A percentile compares a stretch with the other conserved stretches of the same genome.
These are phyloP conservation scores for Monilinia vaccinii-corymbosi DNA, from an alignment of 2,329 filamentous ascomycete genomes.

Conservation along the genomic window DNA sequence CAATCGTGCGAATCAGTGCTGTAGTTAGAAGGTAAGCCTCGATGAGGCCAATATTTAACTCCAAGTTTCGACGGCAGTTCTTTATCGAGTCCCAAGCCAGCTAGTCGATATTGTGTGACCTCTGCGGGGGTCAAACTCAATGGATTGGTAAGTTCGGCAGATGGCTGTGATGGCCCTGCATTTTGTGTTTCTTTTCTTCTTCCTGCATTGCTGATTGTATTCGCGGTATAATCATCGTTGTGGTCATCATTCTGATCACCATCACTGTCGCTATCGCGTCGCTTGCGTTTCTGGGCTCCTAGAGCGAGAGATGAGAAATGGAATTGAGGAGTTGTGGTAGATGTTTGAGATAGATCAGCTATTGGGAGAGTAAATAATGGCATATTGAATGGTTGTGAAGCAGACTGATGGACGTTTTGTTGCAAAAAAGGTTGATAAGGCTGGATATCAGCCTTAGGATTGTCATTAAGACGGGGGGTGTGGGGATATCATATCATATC, in stretches of 20 bases:
- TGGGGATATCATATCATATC: too few species aligned
- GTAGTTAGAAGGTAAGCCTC: slow-evolving; percentile 28
- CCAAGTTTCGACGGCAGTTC: slow-evolving; percentile 30
- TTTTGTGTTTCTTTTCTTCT: not conserved
- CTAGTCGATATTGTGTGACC: slow-evolving; percentile 44
- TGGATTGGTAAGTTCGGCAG: slow-evolving; percentile 37
- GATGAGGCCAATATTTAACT: slow-evolving; percentile 43
- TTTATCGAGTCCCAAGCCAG: slow-evolving; percentile 42
- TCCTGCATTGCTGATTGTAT: not conserved
- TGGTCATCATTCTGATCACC: not conserved
- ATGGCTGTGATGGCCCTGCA: not conserved
- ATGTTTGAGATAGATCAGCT: slow-evolving; percentile 11
- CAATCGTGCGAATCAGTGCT: not conserved
- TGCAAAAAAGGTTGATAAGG: not conserved
- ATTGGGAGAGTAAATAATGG: slow-evolving; percentile 23
- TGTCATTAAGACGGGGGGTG: not conserved
- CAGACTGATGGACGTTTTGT: not conserved
- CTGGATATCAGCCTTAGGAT: not conserved
- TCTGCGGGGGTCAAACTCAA: slow-evolving; percentile 44
- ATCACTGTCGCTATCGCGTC: not conserved
- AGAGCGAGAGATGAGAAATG: slow-evolving; percentile 13
- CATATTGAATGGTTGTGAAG: slow-evolving; percentile 5
- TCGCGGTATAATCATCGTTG: not conserved
- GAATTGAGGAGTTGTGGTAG: slow-evolving; percentile 7
- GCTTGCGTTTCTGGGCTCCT: slow-evolving; percentile 10